Evolutionary conservation across 345 rosid species (phyloP).

Genomic region (Dovyalis caffra): DNA sequence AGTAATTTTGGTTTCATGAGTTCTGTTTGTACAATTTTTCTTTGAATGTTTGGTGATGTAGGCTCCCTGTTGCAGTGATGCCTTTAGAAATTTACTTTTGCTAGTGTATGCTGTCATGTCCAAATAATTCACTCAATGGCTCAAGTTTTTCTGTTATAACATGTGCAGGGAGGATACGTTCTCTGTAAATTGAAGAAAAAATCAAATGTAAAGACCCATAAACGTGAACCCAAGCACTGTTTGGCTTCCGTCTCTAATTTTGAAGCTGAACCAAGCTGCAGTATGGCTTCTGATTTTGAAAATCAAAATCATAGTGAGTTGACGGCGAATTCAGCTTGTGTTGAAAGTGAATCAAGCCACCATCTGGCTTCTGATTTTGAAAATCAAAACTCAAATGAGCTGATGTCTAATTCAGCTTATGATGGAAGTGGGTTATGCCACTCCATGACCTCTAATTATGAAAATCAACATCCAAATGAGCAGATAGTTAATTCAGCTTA

Average conservation of each 20-base stretch:
- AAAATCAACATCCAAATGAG: neutral
- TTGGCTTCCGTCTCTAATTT: neutral
- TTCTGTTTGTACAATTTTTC: neutral
- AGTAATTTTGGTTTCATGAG: neutral
- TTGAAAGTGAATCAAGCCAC: neutral
- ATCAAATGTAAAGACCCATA: neutral
- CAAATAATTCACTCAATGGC: neutral
- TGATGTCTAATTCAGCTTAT: no score
- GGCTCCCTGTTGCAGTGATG: neutral
- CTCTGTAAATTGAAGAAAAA: slow-evolving; percentile 36
- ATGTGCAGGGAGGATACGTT: slow-evolving; percentile 23
- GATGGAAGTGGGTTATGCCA: neutral
- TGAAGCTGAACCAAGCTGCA: neutral
- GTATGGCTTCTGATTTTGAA: neutral
- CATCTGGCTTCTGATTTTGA: neutral
- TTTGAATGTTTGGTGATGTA: neutral
- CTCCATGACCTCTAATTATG: neutral
- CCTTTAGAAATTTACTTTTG: neutral
- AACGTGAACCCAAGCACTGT: neutral
- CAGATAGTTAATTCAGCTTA: neutral
- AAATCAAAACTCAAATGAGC: neutral
- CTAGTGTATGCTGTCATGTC: neutral
- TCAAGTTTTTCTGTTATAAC: neutral
- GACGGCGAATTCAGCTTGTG: neutral
- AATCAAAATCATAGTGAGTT: neutral